A percentile compares a stretch with the other conserved stretches of the same genome.
Evolutionary conservation across 371 early-diverging fungal genomes (phyloP).

Genomic region (Mucor sp.): DNA sequence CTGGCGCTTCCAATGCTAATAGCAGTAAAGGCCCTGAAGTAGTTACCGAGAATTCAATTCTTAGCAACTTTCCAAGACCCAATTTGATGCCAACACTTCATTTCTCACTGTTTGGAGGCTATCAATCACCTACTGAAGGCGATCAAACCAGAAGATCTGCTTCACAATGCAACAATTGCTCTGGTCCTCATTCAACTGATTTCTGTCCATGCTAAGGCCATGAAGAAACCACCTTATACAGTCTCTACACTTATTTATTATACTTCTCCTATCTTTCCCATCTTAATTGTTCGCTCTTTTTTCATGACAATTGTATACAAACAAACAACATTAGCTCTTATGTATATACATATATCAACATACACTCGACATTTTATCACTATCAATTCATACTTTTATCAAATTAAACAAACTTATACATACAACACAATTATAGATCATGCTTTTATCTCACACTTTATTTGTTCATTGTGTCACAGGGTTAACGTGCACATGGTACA

Average conservation of each 20-base stretch:
- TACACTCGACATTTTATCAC: neutral
- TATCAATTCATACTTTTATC: slow-evolving; percentile 1
- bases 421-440: neutral
- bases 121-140: slow-evolving; percentile 27
- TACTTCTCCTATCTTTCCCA: neutral
- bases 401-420: neutral
- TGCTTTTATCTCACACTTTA: neutral
- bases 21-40: slow-evolving; percentile 20
- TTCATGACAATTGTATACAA: slow-evolving; percentile 8
- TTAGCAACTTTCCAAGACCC: slow-evolving; percentile 49
- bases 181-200: slow-evolving; percentile 53
- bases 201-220: slow-evolving; percentile 47
- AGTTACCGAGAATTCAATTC: slow-evolving; percentile 42
- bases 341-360: neutral
- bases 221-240: neutral
- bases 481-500: neutral
- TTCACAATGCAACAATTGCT: slow-evolving; percentile 43
- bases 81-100: slow-evolving; percentile 52
- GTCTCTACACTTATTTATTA: neutral
- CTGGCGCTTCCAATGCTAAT: neutral
- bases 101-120: slow-evolving; percentile 40
- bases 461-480: neutral
- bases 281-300: slow-evolving; percentile 3
- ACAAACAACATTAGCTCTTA: slow-evolving; percentile 1
- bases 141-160: slow-evolving; percentile 10